Base-by-base conservation (phyloP, 768 basidiomycete species). In the Lyophyllum atratum region DNA sequence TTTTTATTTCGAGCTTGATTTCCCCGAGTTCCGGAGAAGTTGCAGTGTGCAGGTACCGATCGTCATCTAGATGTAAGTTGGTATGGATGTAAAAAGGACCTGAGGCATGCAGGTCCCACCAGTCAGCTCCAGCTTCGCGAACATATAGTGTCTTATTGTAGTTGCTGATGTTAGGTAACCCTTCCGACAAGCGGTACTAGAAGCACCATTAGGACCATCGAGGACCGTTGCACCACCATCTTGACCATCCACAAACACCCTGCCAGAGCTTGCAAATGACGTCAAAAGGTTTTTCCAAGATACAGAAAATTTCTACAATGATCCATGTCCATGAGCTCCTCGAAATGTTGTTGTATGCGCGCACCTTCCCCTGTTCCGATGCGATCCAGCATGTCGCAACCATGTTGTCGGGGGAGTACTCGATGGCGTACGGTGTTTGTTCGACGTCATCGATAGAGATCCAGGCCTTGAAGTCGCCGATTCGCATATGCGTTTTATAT, bases 351-450 rank as follows among this genome's bases (percentile, higher is more conserved):
- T 15, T 46, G 25, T 19, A 11, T 33, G 10, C n/a, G 42, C 58
- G n/a, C 22, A 66, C 68, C 56, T 70, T 70, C n/a, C 66, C 67
- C 6, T 57, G 52, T 28, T 70, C 65, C 0, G 68, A 70, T 8
- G 59, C 51, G 2, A 70, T 64, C 65, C 65, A 68, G 46, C 67
- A 69, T 11, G 62, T 65, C 2, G 58, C 64, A 0, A 57, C 31
- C 26, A 46, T 49, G 15, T 47, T 46, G 34, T 64, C 64, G 7
- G 62, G 45, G 1, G 55, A 63, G 24, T 58, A 45, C 37, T 65
- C 58, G 17, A 66, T 58, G 4, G 25, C 43, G 49, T 68, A 56
- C 28, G 55, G 56, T 2, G 55, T 8, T n/a, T 49, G 49, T 33
- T 64, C 58, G 21, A 42, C 40, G 1, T 51, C 65, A 0, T 63